A percentile compares a stretch with the other conserved stretches of the same genome.
Conservation (phyloP, 768 basidiomycete species). For the Calvatia gigantea region DNA sequence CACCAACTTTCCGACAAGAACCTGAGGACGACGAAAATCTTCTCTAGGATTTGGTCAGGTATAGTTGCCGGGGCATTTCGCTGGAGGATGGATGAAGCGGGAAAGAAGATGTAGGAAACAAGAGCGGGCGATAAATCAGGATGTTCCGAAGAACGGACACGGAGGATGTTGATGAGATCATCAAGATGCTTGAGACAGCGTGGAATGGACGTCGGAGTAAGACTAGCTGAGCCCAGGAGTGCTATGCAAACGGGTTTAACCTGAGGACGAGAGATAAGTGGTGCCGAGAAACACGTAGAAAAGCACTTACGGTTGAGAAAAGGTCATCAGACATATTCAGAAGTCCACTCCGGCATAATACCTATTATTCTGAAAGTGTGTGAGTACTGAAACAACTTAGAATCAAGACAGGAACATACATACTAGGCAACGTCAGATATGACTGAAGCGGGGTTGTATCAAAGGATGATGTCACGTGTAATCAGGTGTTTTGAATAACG, state of each 20-base stretch:
- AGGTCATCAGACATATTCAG: slow-evolving; percentile 8
- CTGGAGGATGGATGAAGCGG: slow-evolving; percentile 79
- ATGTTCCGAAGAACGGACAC: slow-evolving; percentile 33
- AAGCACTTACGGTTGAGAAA: not conserved
- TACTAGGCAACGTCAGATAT: not conserved
- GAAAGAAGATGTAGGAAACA: slow-evolving; percentile 84
- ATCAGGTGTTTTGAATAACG: too few species aligned
- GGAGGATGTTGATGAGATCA: slow-evolving; percentile 46
- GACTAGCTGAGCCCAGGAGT: slow-evolving; percentile 64
- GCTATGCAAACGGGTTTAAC: slow-evolving; percentile 79
- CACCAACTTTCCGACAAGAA: slow-evolving; percentile 75
- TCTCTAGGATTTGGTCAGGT: slow-evolving; percentile 79
- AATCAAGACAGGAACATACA: not conserved
- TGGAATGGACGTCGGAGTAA: slow-evolving; percentile 53
- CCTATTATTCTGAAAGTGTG: not conserved
- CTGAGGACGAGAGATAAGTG: slow-evolving; percentile 22
- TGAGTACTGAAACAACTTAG: not conserved
- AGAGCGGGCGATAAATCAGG: slow-evolving; percentile 48
- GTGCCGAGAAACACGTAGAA: not conserved
- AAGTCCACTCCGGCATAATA: not conserved
- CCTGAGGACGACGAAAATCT: slow-evolving; percentile 55
- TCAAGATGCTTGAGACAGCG: slow-evolving; percentile 49
- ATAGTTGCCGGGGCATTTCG: slow-evolving; percentile 67
- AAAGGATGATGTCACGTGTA: too few species aligned
- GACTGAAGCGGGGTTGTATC: too few species aligned